These are phyloP conservation scores for Cadophora sp. DNA, from an alignment of 2,329 filamentous ascomycete species.

Conservation along the genomic window DNA sequence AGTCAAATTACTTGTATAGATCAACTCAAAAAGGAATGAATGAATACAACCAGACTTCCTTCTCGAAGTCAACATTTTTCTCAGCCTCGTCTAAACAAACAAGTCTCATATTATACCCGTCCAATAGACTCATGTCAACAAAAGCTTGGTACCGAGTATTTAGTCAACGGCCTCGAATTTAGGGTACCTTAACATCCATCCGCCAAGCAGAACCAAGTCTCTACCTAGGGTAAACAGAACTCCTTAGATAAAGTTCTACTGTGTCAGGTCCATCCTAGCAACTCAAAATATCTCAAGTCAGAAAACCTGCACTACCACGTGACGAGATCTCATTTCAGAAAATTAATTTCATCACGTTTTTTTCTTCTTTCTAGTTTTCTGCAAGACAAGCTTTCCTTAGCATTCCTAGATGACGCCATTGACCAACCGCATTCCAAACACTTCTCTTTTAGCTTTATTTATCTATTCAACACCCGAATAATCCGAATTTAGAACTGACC, in stretches of 20 bases:
- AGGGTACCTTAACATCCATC: no score
- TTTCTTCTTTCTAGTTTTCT: background rate
- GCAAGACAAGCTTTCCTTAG: background rate
- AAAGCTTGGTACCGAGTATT: background rate
- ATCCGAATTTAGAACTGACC: background rate
- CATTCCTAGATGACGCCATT: background rate
- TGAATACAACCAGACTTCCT: background rate
- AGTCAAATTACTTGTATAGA: constrained; percentile 4
- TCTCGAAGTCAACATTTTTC: background rate
- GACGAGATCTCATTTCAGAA: background rate
- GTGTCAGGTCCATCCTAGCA: no score
- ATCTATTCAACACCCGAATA: background rate
- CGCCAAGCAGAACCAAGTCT: no score
- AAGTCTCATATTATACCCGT: background rate
- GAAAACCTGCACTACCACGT: background rate
- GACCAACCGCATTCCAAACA: background rate
- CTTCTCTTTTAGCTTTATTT: background rate
- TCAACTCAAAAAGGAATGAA: background rate
- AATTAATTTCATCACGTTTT: background rate
- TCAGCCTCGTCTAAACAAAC: background rate
- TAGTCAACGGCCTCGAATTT: no score
- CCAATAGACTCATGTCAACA: background rate
- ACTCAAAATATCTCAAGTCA: no score
- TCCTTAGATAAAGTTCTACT: no score
- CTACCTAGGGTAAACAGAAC: no score